Evolutionary conservation across 352 stramenopile species (phyloP), one percentile per base, ranked within the genome.

Genomic region (Phytophthora cactorum): DNA sequence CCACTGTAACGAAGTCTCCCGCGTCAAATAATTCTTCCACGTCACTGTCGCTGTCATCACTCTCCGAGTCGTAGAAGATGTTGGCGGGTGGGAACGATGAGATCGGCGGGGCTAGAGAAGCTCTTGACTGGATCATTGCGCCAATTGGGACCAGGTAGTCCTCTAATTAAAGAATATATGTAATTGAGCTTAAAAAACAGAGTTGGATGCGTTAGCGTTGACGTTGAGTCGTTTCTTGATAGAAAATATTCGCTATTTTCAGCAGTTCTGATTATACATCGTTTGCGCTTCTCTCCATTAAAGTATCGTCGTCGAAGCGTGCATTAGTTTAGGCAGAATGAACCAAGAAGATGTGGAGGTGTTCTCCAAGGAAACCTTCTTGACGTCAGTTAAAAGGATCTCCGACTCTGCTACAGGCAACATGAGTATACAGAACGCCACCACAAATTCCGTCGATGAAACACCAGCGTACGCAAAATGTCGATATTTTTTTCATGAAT

Each of bases 291-390:
- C 22, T 22, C 22, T 22, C 22, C 22, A 22, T 22, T 22, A 22
- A 0, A 22, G 22, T 22, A 22, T 22, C 22, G 22, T 22, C 22
- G 22, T 22, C 22, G 22, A 22, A 22, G 22, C 22, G 22, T 22
- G 22, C 22, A 22, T 22, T 22, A 22, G 22, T 66, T 31, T 52
- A 27, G 32, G 22, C 32, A n/a, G 39, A 39, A 89, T 87, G 84
- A 90, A 74, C 39, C 78, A 85, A 66, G 80, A 87, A 14, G 70
- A 65, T 31, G 52, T 67, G 3, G 84, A 92, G 32, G 73, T 91
- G 32, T 91, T 94, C 60, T 87, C 82, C n/a, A 91, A 90, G 57
- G 81, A 94, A 59, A 92, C 86, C 2, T 94, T 94, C 61, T 63
- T 94, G 29, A 92, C 86, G 2, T 84, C 86, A 14, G 63, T 94